These are phyloP conservation scores for Albugo laibachii DNA, from an alignment of 352 stramenopile genomes.

Conservation along the genomic window DNA sequence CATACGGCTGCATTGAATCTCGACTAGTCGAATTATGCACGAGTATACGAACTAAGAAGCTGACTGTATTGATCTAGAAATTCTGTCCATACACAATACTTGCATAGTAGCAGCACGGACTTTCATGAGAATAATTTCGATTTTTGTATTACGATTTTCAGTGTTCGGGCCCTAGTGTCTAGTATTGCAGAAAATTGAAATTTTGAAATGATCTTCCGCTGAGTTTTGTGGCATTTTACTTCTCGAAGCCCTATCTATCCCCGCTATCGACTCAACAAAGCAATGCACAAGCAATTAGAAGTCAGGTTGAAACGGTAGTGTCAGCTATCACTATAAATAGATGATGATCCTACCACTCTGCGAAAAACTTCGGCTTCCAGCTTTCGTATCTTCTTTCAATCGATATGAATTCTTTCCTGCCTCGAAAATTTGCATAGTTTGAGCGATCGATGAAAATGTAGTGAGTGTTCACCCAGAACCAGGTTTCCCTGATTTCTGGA, in stretches of 20 bases:
- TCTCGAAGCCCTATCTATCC: too few species aligned
- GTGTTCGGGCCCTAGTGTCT: slow-evolving; percentile 24
- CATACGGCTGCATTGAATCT: slow-evolving; percentile 72
- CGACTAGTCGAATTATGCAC: slow-evolving; percentile 41
- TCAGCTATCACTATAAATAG: too few species aligned
- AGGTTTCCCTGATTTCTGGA: slow-evolving; percentile 33
- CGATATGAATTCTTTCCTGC: slow-evolving; percentile 1
- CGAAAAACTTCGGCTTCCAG: too few species aligned
- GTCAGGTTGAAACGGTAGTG: too few species aligned
- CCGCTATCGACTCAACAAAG: too few species aligned
- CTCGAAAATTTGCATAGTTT: slow-evolving; percentile 13
- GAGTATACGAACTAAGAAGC: slow-evolving; percentile 31
- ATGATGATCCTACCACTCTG: too few species aligned
- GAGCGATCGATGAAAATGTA: slow-evolving; percentile 47
- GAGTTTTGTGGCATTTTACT: too few species aligned
- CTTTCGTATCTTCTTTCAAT: too few species aligned
- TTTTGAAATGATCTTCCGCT: too few species aligned
- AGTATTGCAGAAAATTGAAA: too few species aligned
- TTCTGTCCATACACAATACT: slow-evolving; percentile 14
- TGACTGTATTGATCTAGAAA: slow-evolving; percentile 40
- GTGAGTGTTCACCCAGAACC: slow-evolving; percentile 46
- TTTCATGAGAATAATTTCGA: slow-evolving; percentile 23
- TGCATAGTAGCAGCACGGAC: slow-evolving; percentile 9
- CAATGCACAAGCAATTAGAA: too few species aligned
- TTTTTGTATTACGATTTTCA: slow-evolving; percentile 53